Evolutionary conservation across 345 rosid genomes (phyloP), one percentile per base, ranked within the genome.

Genomic region (Aquilaria malaccensis): DNA sequence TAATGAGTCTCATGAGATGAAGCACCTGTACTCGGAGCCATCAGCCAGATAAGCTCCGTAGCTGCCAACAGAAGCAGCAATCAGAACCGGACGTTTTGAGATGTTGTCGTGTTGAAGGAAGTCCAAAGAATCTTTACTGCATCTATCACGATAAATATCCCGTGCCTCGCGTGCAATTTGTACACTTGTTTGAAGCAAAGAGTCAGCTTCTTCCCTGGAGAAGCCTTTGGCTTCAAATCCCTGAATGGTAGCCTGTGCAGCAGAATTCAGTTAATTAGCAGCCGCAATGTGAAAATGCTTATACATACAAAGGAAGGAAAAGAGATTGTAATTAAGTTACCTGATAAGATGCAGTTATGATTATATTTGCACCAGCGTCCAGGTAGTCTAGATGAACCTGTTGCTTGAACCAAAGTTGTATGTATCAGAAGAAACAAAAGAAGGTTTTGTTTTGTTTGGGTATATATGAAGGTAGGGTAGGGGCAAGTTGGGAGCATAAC

Each of bases 371-470:
- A 13, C 98, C 98, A 30, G 92, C 86, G 32, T 86, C 87, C 32
- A 92, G 87, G 82, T 92, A 92, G 68, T 92, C 96, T 58, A 88
- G 72, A 72, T 88, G 98, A 52, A 92, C 98, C 96, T 88, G 79
- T 70, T 59, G 65, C 2, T 60, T 58, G 22, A 22, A 22, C 22
- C 22, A 22, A 22, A 22, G 22, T 22, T 22, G 22, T 22, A 22
- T 22, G 22, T 22, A 22, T 22, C 22, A 22, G 22, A 22, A 22
- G 22, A 22, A 22, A 22, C 22, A 22, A 22, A 22, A 22, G 22
- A 22, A 0, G 22, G 22, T 22, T 22, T 22, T 22, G 22, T 22
- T 22, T 22, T 22, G 22, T 22, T 22, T 22, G 22, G 22, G 22
- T 1, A 22, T 22, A 22, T 0, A 22, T 22, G 22, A 22, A 22